These are phyloP conservation scores for Erucastrum elatum DNA, from an alignment of 345 rosid species.

Conservation along the genomic window DNA sequence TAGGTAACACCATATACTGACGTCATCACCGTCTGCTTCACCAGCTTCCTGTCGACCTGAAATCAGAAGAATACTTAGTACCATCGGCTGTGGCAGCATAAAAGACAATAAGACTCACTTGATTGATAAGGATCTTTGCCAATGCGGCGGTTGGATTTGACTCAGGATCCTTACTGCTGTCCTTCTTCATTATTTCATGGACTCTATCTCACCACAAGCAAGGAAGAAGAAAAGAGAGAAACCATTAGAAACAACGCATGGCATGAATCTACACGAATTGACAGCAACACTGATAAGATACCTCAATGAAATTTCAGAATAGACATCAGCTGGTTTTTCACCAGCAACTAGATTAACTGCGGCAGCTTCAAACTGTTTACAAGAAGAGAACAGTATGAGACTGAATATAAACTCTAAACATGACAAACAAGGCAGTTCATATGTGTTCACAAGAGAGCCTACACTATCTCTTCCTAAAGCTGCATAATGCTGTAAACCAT, in stretches of 20 bases:
- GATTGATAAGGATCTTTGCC: conserved; percentile 78
- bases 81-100: neutral
- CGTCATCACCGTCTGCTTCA: conserved; percentile 98
- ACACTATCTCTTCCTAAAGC: conserved; percentile 97
- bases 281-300: conserved; percentile 34
- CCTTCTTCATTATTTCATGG: conserved; percentile 79
- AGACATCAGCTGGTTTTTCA: conserved; percentile 93
- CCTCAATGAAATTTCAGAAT: conserved; percentile 93
- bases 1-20: conserved; percentile 99
- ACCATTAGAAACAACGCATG: neutral
- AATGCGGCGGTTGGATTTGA: conserved; percentile 66
- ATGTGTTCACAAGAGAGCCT: conserved; percentile 40
- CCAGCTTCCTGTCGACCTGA: conserved; percentile 95
- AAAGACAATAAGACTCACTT: conserved; percentile 49
- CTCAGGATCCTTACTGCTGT: conserved; percentile 75
- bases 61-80: conserved; percentile 37
- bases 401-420: neutral
- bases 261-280: neutral
- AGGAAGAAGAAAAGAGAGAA: conserved; percentile 2
- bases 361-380: conserved; percentile 78
- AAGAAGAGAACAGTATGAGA: conserved; percentile 21
- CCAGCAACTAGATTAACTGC: conserved; percentile 88
- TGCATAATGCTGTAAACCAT: conserved; percentile 97
- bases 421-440: neutral
- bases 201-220: conserved; percentile 55